Base-by-base conservation (phyloP, 495 filamentous ascomycete species). In the Chaetomidium leptoderma region DNA sequence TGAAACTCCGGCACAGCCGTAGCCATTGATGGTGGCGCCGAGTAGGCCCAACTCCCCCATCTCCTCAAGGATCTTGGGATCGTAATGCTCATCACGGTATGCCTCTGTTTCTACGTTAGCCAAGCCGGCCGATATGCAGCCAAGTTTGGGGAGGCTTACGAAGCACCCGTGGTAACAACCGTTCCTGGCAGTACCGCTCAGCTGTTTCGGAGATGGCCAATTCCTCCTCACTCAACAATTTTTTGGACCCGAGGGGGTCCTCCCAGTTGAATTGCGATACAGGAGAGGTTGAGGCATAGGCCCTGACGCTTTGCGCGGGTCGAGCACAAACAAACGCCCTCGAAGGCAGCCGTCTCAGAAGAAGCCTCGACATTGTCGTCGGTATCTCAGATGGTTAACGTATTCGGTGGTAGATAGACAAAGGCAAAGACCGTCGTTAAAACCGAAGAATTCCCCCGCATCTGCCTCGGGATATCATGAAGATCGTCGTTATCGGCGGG, bases 41-140 rank as follows among this genome's bases (percentile, higher is more conserved):
- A 98, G 78, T 0, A 98, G 81, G 33, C 93, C 93, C 16, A 98
- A 75, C 64, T 95, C 91, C 57, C 93, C 93, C 93, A 98, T 98
- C 74, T 98, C 93, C 66, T 83, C 80, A 23, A 97, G 81, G 46
- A 98, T 96, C 57, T 84, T 82, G 53, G 81, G 81, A 72, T 98
- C 93, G 72, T 92, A 98, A 68, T 95, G 68, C 72, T 98, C 93
- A 58, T 92, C 87, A 62, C 93, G 83, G 74, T 97, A 97, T 60
- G 93, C 95, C 75, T 97, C 93, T 97, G 62, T 63, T 48, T 14
- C 26, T 10, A 50, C 30, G 58, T 69, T 55, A 66, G 63, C 33
- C 44, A 50, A 30, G 35, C 27, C 50, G 6, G 43, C 5, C 14
- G 13, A 13, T 26, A 2, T 9, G 6, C 6, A 14, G 7, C 4